These are phyloP conservation scores for Dactylorhiza incarnata DNA, from an alignment of 106 monocot genomes.

Conservation along the genomic window DNA sequence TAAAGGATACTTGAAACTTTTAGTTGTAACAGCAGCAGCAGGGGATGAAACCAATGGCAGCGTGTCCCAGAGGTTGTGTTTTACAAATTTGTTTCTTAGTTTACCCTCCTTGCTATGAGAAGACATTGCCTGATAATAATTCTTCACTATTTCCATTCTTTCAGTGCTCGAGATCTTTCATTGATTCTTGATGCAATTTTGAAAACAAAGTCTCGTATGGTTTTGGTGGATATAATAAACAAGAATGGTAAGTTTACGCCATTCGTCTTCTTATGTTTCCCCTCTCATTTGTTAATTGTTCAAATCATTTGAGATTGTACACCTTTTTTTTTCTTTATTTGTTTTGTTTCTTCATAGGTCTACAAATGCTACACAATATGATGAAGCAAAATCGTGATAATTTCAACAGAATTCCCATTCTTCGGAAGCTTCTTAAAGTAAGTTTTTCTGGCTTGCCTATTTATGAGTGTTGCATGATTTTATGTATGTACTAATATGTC, in stretches of 20 bases:
- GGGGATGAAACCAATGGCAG: conserved; percentile 56
- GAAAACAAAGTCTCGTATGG: conserved; percentile 76
- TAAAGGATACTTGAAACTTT: conserved; percentile 93
- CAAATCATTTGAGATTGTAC: conserved; percentile 11
- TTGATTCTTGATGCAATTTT: conserved; percentile 93
- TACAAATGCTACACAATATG: conserved; percentile 94
- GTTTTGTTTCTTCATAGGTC: conserved; percentile 33
- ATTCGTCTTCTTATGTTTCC: neutral
- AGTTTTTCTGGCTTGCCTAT: conserved; percentile 1
- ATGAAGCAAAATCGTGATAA: conserved; percentile 83
- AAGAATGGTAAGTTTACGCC: conserved; percentile 57
- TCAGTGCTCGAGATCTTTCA: conserved; percentile 79
- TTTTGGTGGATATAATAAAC: conserved; percentile 80
- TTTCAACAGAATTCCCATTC: conserved; percentile 72
- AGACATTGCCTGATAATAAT: neutral
- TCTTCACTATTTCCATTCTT: conserved; percentile 13
- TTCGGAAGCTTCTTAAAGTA: conserved; percentile 94
- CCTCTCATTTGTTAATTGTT: conserved; percentile 7
- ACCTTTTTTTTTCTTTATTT: neutral
- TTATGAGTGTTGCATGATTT: neutral
- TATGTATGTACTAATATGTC: neutral
- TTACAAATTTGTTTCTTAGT: conserved; percentile 1
- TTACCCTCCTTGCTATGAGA: neutral
- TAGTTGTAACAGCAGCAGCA: conserved; percentile 77
- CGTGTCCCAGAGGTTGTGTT: conserved; percentile 60